Evolutionary conservation across 805 yeast species (phyloP).

Genomic region (Saturnispora zaruensis): DNA sequence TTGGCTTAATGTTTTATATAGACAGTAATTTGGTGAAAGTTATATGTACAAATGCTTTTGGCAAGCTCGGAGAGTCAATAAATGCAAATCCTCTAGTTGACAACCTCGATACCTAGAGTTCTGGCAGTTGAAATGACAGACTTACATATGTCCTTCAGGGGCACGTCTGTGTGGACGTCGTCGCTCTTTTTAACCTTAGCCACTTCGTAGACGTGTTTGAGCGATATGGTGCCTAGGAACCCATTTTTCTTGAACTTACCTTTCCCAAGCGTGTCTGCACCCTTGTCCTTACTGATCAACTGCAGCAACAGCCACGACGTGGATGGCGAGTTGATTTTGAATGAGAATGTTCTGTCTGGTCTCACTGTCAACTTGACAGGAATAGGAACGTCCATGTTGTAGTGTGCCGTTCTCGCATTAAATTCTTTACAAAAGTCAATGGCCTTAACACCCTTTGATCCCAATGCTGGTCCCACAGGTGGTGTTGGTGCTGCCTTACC

Average conservation of each 20-base stretch:
- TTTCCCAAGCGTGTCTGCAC: slow-evolving; percentile 61
- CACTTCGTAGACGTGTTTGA: slow-evolving; percentile 89
- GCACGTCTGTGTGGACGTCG: slow-evolving; percentile 61
- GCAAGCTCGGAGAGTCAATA: neutral
- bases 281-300: slow-evolving; percentile 75
- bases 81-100: slow-evolving; percentile 34
- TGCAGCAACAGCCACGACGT: slow-evolving; percentile 78
- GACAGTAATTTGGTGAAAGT: neutral
- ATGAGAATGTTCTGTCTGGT: slow-evolving; percentile 86
- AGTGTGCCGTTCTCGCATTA: slow-evolving; percentile 91
- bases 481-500: slow-evolving; percentile 98
- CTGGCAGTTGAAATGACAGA: slow-evolving; percentile 83
- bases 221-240: slow-evolving; percentile 37
- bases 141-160: slow-evolving; percentile 69
- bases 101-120: slow-evolving; percentile 78
- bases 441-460: slow-evolving; percentile 97
- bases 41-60: slow-evolving; percentile 5
- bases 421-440: slow-evolving; percentile 97
- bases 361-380: slow-evolving; percentile 78
- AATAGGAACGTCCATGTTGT: slow-evolving; percentile 78
- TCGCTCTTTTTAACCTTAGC: slow-evolving; percentile 91
- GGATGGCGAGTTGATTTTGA: slow-evolving; percentile 85
- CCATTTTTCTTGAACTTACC: slow-evolving; percentile 40
- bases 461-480: slow-evolving; percentile 98
- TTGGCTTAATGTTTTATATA: neutral